Percentiles rank a stretch among this genome's conserved stretches.
Conservation (phyloP, 179 eudicot genomes). For the Beta lomatogona region DNA sequence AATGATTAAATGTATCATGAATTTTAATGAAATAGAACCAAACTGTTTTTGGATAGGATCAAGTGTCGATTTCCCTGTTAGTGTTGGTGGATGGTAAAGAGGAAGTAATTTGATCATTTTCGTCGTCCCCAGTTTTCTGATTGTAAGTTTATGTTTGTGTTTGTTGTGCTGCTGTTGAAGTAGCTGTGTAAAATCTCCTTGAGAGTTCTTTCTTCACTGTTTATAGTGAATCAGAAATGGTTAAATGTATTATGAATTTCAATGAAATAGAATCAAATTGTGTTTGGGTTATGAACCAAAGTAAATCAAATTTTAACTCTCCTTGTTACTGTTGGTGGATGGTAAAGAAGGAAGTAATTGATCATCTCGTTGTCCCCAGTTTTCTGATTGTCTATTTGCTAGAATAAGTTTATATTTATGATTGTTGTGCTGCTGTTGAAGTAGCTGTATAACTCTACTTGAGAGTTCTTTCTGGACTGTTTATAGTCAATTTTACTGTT, state of each 20-base stretch:
- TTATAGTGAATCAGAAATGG: neutral
- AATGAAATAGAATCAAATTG: slow-evolving; percentile 12
- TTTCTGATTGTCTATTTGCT: neutral
- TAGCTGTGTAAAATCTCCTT: neutral
- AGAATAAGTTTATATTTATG: neutral
- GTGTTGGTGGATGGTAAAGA: neutral
- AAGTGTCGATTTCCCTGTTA: too few species aligned
- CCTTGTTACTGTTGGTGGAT: neutral
- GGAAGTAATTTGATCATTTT: neutral
- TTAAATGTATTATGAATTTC: slow-evolving; percentile 15
- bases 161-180: neutral
- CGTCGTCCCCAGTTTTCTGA: neutral
- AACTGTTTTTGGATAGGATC: neutral
- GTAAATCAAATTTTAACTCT: too few species aligned
- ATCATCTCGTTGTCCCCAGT: neutral
- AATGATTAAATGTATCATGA: slow-evolving; percentile 10
- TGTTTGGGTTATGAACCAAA: neutral
- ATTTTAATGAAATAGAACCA: slow-evolving; percentile 13
- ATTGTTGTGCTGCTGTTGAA: neutral
- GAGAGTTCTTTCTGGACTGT: neutral
- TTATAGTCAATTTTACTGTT: neutral
- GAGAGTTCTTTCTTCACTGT: neutral
- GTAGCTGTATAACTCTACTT: neutral
- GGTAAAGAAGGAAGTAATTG: neutral
- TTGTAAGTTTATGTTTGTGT: neutral